These are phyloP conservation scores for Fragilariopsis cylindrus DNA, from an alignment of 108 stramenopile species.

Conservation along the genomic window DNA sequence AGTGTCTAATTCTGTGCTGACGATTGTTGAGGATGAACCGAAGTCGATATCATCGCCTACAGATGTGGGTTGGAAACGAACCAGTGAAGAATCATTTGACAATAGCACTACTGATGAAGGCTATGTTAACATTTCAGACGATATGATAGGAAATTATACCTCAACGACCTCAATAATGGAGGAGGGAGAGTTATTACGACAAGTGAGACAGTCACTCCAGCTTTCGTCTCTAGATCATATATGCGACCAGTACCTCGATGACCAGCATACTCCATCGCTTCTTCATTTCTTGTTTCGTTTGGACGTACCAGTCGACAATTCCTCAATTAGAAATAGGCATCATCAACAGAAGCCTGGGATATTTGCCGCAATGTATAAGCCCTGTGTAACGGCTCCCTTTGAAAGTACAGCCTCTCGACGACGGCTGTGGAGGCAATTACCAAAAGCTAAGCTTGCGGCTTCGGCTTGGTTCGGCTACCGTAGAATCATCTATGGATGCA, in stretches of 20 bases:
- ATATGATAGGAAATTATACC: constrained; percentile 2
- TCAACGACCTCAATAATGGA: neutral
- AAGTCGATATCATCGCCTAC: constrained; percentile 13
- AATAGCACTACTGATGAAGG: constrained; percentile 39
- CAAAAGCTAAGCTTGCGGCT: constrained; percentile 69
- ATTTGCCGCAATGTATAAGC: constrained; percentile 65
- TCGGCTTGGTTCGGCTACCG: constrained; percentile 65
- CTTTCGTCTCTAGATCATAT: constrained; percentile 25
- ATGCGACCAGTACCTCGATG: constrained; percentile 19
- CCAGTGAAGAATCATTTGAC: constrained; percentile 29
- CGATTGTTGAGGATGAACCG: constrained; percentile 17
- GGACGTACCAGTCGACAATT: constrained; percentile 28
- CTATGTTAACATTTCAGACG: constrained; percentile 24
- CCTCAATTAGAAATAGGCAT: neutral
- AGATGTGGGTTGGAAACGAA: constrained; percentile 41
- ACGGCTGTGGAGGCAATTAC: constrained; percentile 60
- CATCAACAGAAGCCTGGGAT: constrained; percentile 3
- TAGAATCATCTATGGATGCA: constrained; percentile 62
- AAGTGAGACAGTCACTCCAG: neutral
- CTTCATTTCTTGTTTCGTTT: constrained; percentile 45
- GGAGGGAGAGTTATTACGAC: neutral
- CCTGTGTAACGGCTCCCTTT: constrained; percentile 52
- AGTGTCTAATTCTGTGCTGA: constrained; percentile 35
- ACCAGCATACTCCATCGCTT: constrained; percentile 28
- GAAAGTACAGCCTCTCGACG: constrained; percentile 36